phyloP scores from a whole-genome alignment of 2,329 filamentous ascomycete genomes.

The Botrytis aclada region DNA sequence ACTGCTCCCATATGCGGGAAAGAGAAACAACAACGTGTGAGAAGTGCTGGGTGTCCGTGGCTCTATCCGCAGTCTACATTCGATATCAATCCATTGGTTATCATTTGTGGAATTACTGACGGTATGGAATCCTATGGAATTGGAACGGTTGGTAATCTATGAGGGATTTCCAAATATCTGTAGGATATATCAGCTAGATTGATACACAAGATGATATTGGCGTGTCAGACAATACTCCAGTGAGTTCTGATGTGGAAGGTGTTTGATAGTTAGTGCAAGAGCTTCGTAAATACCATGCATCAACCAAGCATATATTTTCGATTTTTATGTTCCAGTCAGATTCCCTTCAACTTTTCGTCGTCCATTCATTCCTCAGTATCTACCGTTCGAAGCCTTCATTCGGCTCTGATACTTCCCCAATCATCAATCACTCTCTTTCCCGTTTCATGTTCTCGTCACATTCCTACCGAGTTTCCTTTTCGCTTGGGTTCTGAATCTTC shows the following conservation, averaged over 20 bases:
- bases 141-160: not conserved
- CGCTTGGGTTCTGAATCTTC: not conserved
- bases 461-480: not conserved
- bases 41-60: not conserved
- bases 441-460: not conserved
- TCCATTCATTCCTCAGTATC: not conserved
- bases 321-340: not conserved
- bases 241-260: not conserved
- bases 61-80: not conserved
- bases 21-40: not conserved
- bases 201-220: not conserved
- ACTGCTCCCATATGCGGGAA: rapidly evolving
- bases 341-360: not conserved
- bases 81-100: not conserved
- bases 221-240: not conserved
- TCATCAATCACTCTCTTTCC: not conserved
- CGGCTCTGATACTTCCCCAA: not conserved
- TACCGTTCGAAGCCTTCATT: not conserved
- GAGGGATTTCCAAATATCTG: not conserved
- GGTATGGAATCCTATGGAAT: not conserved
- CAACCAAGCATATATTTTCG: not conserved
- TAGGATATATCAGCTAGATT: not conserved
- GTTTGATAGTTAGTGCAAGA: not conserved
- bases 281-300: not conserved
- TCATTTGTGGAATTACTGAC: not conserved